Evolutionary conservation across 1,284 basidiomycete species (phyloP), one percentile per base, ranked within the genome.

Genomic region (Microbotryum scabiosae): DNA sequence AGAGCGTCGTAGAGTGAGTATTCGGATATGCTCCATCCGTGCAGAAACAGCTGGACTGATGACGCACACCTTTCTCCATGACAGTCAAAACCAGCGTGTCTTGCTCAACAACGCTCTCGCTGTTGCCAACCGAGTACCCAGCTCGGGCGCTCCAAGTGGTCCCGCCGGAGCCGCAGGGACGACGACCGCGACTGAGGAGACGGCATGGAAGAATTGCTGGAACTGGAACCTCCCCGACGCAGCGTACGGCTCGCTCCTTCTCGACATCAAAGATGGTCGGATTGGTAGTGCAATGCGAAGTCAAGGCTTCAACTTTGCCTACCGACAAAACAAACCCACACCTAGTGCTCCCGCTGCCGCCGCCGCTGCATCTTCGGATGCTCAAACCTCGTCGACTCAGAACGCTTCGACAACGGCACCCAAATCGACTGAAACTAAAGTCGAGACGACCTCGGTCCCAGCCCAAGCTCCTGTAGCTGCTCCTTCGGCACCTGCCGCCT

Each of bases 161-260:
- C 36, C 36, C 14, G 18, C 36, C 36, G 83, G 82, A 47, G 79
- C 80, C 5, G 81, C 80, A 16, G 48, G 36, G n/a, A 25, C 36
- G 36, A 18, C 59, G 59, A 16, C 49, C 54, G 59, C 26, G 77
- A 79, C 9, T 79, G 90, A 92, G 73, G 90, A 92, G 68, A 84
- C 86, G 5, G 84, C 88, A 1, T 97, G 92, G 94, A 97, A 91
- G 77, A 97, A 92, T 75, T 91, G 88, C 71, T 98, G 94, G 94
- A 92, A 97, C 76, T 97, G 92, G 71, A 75, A 76, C 61, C 62
- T 78, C 56, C 77, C 93, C 62, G 94, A 98, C 72, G 94, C 93
- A 9, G 86, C 89, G 1, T 94, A 88, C 68, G 96, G 94, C 2
- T 85, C 84, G 20, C 81, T 98, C 47, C 78, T 97, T 1, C 78